Evolutionary conservation across 345 rosid genomes (phyloP), one percentile per base, ranked within the genome.

Genomic region (Theobroma cacao): DNA sequence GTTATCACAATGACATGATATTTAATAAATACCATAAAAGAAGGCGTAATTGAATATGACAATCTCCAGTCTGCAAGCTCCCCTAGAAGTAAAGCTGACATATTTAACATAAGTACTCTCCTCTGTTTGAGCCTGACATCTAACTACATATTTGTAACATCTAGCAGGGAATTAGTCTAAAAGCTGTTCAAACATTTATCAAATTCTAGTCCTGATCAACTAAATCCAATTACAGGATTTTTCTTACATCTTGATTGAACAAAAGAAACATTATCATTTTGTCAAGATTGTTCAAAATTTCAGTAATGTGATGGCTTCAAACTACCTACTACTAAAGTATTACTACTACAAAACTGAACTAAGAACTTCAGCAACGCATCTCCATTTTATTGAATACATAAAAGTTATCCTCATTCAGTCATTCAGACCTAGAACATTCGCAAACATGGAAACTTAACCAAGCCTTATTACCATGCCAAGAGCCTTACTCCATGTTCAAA

Each of bases 141-240:
- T 15, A 53, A 17, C 3, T 28, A 28, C 33, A 26, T 58, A 45
- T 13, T 30, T 3, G 2, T 59, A 50, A 26, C 72, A 70, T 38
- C 34, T 7, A 40, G 61, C 64, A 56, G 41, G 38, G 4, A 52
- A 18, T 20, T 18, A 63, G 68, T 63, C 45, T 9, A 63, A 20
- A 63, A 63, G 2, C 4, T 34, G 14, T 18, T n/a, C 7, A 18
- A 63, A 20, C 43, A 34, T 24, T 45, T 60, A 34, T 36, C 36
- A 4, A 31, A 38, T 12, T 45, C 41, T 45, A 36, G 28, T 78
- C 50, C 55, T 28, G 17, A 33, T 33, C 24, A 62, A 33, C 43
- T 63, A 71, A 52, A 30, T 67, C 41, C 26, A 76, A 43, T 14
- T 33, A 34, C 5, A 48, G 24, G 45, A 31, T 64, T 84, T 48